These are phyloP conservation scores for Fusarium continuum DNA, from an alignment of 2,329 filamentous ascomycete species.

Conservation along the genomic window DNA sequence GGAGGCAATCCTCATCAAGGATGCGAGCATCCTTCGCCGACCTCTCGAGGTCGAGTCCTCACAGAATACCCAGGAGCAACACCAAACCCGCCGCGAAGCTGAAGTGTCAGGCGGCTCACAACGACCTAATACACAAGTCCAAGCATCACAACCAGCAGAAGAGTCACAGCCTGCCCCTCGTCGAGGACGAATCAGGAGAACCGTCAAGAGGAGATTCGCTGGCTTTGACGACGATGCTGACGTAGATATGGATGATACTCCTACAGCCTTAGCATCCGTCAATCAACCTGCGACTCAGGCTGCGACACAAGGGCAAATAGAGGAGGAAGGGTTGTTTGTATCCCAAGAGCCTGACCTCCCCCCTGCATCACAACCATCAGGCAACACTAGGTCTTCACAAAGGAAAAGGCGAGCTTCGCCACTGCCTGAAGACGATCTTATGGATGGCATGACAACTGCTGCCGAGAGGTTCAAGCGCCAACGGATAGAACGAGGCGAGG, in stretches of 20 bases:
- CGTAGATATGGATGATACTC: conserved; percentile 47
- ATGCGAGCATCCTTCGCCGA: conserved; percentile 76
- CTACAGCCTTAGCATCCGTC: conserved; percentile 5
- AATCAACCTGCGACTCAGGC: neutral
- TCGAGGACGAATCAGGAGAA: conserved; percentile 47
- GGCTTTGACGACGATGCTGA: conserved; percentile 69
- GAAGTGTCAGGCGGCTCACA: conserved; percentile 7
- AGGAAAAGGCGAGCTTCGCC: conserved; percentile 59
- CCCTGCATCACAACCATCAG: conserved; percentile 34
- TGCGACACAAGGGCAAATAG: neutral
- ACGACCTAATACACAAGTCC: conserved; percentile 9
- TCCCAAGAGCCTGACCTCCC: conserved; percentile 56
- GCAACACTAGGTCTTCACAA: conserved; percentile 41
- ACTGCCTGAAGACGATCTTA: conserved; percentile 62
- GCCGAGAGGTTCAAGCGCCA: conserved; percentile 82
- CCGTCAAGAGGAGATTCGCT: conserved; percentile 70
- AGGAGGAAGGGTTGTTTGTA: conserved; percentile 62
- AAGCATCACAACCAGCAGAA: conserved; percentile 25
- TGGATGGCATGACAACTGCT: conserved; percentile 79
- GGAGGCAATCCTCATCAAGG: conserved; percentile 84
- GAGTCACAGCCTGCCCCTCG: conserved; percentile 39
- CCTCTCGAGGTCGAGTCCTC: conserved; percentile 64
- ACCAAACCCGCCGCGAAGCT: conserved; percentile 3
- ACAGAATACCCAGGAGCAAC: conserved; percentile 35
- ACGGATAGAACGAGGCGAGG: conserved; percentile 68